Evolutionary conservation across 345 rosid species (phyloP).

Genomic region (Hibiscus syriacus): DNA sequence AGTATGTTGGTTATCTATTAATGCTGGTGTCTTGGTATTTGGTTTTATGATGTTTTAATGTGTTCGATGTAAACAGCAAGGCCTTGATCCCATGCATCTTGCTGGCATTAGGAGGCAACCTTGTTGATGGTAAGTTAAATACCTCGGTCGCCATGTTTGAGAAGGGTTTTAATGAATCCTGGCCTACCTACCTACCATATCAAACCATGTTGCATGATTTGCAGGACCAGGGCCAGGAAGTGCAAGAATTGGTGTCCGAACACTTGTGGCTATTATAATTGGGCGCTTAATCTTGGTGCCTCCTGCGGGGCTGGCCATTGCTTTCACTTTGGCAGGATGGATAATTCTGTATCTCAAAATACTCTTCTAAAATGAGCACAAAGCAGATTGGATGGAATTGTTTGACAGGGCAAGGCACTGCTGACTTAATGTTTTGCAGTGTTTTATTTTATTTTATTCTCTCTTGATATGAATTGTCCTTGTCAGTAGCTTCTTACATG

Average conservation of each 20-base stretch:
- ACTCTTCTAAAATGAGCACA: constrained; percentile 39
- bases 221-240: too few species aligned
- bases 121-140: too few species aligned
- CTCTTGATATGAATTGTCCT: neutral
- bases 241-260: constrained; percentile 84
- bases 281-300: too few species aligned
- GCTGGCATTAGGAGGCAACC: constrained; percentile 74
- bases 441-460: neutral
- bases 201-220: constrained; percentile 4
- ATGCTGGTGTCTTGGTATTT: neutral
- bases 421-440: constrained; percentile 36
- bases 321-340: constrained; percentile 98
- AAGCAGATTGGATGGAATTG: neutral
- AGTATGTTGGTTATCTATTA: neutral
- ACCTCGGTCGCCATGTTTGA: constrained; percentile 19
- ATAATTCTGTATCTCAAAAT: constrained; percentile 71
- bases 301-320: constrained; percentile 82
- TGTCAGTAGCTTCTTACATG: neutral
- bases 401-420: neutral
- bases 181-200: too few species aligned
- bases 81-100: constrained; percentile 97
- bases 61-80: constrained; percentile 42
- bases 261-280: constrained; percentile 79
- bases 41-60: constrained; percentile 7
- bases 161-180: too few species aligned